Percentiles rank a stretch among this genome's conserved stretches.
These are phyloP conservation scores for Suillus placidus DNA, from an alignment of 768 basidiomycete genomes.

Conservation along the genomic window DNA sequence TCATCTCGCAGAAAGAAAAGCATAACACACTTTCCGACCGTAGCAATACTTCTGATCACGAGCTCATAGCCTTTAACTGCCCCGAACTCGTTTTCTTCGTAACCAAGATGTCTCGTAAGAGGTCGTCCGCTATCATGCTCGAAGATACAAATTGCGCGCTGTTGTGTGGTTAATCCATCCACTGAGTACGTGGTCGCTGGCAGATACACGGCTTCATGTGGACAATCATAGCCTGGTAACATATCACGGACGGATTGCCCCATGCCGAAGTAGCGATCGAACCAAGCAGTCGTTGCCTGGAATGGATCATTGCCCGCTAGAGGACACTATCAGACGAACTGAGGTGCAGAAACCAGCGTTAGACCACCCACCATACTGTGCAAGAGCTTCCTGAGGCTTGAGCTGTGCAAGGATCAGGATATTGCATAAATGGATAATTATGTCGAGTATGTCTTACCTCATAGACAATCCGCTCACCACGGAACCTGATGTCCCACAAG, in stretches of 20 bases:
- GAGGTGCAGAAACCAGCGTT: not conserved
- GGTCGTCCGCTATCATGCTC: constrained; percentile 63
- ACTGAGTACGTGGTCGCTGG: constrained; percentile 56
- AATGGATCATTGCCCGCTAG: constrained; percentile 63
- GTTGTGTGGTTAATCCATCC: constrained; percentile 45
- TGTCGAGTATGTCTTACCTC: constrained; percentile 38
- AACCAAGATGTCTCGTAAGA: constrained; percentile 59
- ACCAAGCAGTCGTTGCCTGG: constrained; percentile 62
- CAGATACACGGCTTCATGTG: constrained; percentile 60
- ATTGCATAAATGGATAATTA: not conserved
- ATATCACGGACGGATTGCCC: constrained; percentile 57
- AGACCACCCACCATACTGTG: constrained; percentile 50
- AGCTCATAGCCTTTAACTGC: constrained; percentile 63
- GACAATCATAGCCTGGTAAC: constrained; percentile 71
- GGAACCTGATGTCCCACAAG: constrained; percentile 62
- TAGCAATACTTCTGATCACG: constrained; percentile 57
- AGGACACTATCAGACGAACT: constrained; percentile 3
- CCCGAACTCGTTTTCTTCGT: constrained; percentile 55
- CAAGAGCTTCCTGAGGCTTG: constrained; percentile 63
- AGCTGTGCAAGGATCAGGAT: constrained; percentile 37
- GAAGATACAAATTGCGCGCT: constrained; percentile 66
- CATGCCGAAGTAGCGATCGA: constrained; percentile 69
- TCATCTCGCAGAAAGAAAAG: not conserved
- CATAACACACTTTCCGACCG: constrained; percentile 61
- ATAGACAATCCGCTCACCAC: constrained; percentile 62